Conservation (phyloP, 306 rosid species). For the Gastrolobium villosum region DNA sequence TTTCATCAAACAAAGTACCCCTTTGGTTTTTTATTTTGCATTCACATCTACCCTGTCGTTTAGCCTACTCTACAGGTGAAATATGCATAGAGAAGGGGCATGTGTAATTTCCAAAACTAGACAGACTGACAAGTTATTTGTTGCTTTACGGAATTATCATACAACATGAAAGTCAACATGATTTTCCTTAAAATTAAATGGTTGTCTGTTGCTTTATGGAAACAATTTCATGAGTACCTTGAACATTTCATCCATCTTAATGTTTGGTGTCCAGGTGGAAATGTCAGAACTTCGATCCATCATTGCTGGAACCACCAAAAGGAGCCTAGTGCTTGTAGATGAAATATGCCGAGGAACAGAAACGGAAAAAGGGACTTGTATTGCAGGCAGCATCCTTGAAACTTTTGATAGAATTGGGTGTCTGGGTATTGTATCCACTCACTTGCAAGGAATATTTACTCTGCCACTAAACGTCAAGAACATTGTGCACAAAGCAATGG, state of each 20-base stretch:
- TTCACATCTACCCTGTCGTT: not conserved
- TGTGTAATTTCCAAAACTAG: not conserved
- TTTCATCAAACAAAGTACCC: not conserved
- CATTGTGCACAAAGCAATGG: slow-evolving; percentile 86
- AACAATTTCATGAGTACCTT: not conserved
- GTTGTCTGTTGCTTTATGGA: slow-evolving; percentile 33
- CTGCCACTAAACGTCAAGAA: slow-evolving; percentile 79
- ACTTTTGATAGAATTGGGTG: slow-evolving; percentile 82
- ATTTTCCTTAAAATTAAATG: not conserved
- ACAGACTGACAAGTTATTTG: not conserved
- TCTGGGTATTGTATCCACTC: slow-evolving; percentile 95
- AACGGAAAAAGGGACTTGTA: slow-evolving; percentile 96
- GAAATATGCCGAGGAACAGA: slow-evolving; percentile 99
- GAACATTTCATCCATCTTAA: slow-evolving; percentile 32
- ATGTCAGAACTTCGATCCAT: slow-evolving; percentile 95
- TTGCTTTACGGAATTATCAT: not conserved
- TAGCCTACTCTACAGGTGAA: not conserved
- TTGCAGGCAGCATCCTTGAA: slow-evolving; percentile 95
- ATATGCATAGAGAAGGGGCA: not conserved
- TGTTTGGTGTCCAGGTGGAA: slow-evolving; percentile 75
- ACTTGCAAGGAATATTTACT: slow-evolving; percentile 83
- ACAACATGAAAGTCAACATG: not conserved
- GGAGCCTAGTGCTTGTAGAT: slow-evolving; percentile 94
- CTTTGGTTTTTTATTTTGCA: not conserved
- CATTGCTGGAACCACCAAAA: slow-evolving; percentile 69